Evolutionary conservation across 139 green algal species (phyloP).

Genomic region (Tetraselmis chui): DNA sequence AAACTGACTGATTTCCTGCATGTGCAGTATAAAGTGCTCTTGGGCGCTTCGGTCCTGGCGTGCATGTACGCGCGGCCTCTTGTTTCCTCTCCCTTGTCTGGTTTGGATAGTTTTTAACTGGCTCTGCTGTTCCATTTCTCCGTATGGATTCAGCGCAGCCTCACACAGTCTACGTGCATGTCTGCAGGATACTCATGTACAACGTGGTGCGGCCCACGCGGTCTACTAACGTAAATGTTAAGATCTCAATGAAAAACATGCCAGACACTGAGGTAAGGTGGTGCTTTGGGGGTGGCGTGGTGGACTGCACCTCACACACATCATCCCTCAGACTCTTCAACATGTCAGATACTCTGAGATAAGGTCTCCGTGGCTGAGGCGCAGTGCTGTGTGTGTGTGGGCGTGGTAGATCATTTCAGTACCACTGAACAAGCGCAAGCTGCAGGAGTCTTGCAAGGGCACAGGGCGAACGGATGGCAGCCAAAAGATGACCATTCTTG

Average conservation of each 20-base stretch:
- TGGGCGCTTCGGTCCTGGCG: too few species aligned
- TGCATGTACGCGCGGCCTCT: too few species aligned
- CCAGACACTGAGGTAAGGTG: neutral
- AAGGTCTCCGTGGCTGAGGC: neutral
- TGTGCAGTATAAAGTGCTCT: too few species aligned
- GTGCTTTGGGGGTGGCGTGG: neutral
- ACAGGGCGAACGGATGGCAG: slow-evolving; percentile 4
- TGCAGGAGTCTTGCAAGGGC: slow-evolving; percentile 1
- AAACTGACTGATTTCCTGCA: too few species aligned
- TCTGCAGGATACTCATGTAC: neutral
- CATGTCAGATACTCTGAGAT: too few species aligned
- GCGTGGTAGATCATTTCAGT: neutral
- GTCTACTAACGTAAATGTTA: neutral
- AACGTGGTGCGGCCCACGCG: neutral
- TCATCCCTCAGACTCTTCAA: neutral
- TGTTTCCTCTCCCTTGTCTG: too few species aligned
- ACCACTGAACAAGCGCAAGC: neutral
- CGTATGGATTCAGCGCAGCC: too few species aligned
- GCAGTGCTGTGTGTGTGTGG: neutral
- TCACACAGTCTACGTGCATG: too few species aligned
- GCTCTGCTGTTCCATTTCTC: too few species aligned
- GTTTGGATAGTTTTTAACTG: too few species aligned
- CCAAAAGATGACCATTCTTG: slow-evolving; percentile 23
- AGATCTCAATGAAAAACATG: neutral
- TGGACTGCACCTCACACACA: neutral